Evolutionary conservation across 352 stramenopile species (phyloP).

Genomic region (Globisporangium takayamanum): DNA sequence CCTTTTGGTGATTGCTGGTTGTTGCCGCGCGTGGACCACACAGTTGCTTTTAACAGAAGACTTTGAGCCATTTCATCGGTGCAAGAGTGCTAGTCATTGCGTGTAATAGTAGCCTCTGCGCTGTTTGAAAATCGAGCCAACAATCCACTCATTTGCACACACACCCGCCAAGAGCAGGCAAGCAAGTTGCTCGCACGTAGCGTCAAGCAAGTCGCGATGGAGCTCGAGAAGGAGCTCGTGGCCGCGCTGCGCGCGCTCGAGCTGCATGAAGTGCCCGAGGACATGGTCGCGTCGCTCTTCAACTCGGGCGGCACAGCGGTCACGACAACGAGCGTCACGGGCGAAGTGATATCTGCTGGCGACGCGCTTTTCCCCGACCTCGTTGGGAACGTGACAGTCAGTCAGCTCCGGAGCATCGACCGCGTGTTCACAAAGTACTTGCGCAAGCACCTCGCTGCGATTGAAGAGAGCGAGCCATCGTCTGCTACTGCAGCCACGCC

Average conservation of each 20-base stretch:
- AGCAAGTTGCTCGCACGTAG: background rate
- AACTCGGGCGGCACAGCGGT: slow-evolving; percentile 60
- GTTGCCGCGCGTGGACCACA: no score
- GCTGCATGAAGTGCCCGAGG: slow-evolving; percentile 41
- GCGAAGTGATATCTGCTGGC: slow-evolving; percentile 15
- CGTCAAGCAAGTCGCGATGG: slow-evolving; percentile 8
- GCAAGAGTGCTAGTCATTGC: background rate
- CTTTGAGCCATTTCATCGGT: background rate
- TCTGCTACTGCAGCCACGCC: background rate
- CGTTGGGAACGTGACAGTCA: slow-evolving; percentile 30
- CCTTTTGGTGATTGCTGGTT: no score
- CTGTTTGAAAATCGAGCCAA: background rate
- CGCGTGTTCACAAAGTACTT: slow-evolving; percentile 53
- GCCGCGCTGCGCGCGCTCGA: slow-evolving; percentile 49
- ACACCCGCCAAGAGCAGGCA: background rate
- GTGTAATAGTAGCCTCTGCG: background rate
- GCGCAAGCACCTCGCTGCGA: slow-evolving; percentile 21
- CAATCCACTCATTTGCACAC: slow-evolving; percentile 3
- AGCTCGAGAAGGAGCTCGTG: slow-evolving; percentile 56
- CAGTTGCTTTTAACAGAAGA: background rate
- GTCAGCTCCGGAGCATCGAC: slow-evolving; percentile 40
- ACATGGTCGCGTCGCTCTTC: slow-evolving; percentile 53
- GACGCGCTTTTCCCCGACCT: slow-evolving; percentile 21
- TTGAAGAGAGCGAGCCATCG: slow-evolving; percentile 2
- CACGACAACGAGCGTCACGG: slow-evolving; percentile 11